Evolutionary conservation across 192 early-diverging fungal species (phyloP).

Genomic region (Glomus cerebriforme): DNA sequence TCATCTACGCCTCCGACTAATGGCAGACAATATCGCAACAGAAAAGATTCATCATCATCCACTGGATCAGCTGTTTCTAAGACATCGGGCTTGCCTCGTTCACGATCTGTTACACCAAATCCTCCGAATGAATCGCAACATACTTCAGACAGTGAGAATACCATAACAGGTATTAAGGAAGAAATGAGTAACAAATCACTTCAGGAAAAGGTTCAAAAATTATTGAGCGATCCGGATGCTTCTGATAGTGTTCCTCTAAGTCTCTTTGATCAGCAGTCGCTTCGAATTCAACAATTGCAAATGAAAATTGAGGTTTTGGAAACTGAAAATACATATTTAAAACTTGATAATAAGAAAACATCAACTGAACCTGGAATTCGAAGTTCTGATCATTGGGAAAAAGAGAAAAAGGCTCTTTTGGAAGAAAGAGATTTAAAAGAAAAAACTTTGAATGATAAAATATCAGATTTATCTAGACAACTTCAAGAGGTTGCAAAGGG

Average conservation of each 20-base stretch:
- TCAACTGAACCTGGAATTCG: conserved; percentile 49
- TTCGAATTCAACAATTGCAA: conserved; percentile 60
- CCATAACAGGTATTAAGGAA: not conserved
- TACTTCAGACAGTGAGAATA: conserved; percentile 20
- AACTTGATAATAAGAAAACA: conserved; percentile 65
- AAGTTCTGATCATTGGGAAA: not conserved
- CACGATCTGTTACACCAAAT: conserved; percentile 18
- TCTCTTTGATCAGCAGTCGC: conserved; percentile 35
- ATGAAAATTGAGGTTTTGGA: conserved; percentile 67
- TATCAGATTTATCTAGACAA: conserved; percentile 32
- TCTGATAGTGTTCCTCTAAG: conserved; percentile 26
- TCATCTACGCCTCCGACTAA: not conserved
- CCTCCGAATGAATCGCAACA: not conserved
- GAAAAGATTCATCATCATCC: not conserved
- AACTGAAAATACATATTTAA: conserved; percentile 70
- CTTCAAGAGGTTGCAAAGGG: conserved; percentile 33
- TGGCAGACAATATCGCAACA: not conserved
- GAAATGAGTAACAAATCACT: conserved; percentile 29
- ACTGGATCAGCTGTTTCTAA: conserved; percentile 1
- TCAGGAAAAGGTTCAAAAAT: conserved; percentile 28
- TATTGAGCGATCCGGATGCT: conserved; percentile 22
- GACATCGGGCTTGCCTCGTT: not conserved
- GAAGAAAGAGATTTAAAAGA: conserved; percentile 34
- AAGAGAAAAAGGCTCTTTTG: conserved; percentile 39
- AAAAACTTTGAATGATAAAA: conserved; percentile 38